Conservation (phyloP, 345 rosid genomes). For the Pugionium cornutum region DNA sequence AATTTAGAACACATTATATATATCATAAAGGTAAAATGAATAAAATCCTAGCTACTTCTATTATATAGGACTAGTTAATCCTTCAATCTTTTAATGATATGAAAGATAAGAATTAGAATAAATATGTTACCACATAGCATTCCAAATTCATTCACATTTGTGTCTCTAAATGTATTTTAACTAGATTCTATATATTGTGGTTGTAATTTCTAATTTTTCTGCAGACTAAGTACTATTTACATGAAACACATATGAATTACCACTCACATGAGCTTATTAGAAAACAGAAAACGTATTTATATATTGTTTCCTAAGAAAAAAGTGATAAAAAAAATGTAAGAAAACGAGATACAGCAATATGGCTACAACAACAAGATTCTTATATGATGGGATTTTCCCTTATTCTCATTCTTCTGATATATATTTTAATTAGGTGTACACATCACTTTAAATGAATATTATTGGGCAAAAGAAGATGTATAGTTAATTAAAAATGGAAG, state of each 20-base stretch:
- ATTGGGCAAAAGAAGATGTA: constrained; percentile 2
- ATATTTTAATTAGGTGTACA: constrained; percentile 8
- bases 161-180: no score
- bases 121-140: not conserved
- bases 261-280: not conserved
- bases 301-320: not conserved
- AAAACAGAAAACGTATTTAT: not conserved
- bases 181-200: no score
- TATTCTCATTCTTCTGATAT: constrained; percentile 20
- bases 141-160: not conserved
- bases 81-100: not conserved
- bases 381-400: constrained; percentile 7
- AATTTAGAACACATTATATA: not conserved
- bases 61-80: not conserved
- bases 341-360: constrained; percentile 2
- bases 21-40: constrained; percentile 36
- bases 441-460: constrained; percentile 7
- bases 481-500: constrained; percentile 19
- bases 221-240: no score
- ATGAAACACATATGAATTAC: no score
- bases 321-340: not conserved
- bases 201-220: no score
- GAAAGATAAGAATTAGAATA: no score
- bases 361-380: constrained; percentile 8
- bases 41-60: not conserved